Percentiles rank a stretch among this genome's conserved stretches.
phyloP scores from a whole-genome alignment of 2,329 filamentous ascomycete genomes.

The Aureobasidium sp. region DNA sequence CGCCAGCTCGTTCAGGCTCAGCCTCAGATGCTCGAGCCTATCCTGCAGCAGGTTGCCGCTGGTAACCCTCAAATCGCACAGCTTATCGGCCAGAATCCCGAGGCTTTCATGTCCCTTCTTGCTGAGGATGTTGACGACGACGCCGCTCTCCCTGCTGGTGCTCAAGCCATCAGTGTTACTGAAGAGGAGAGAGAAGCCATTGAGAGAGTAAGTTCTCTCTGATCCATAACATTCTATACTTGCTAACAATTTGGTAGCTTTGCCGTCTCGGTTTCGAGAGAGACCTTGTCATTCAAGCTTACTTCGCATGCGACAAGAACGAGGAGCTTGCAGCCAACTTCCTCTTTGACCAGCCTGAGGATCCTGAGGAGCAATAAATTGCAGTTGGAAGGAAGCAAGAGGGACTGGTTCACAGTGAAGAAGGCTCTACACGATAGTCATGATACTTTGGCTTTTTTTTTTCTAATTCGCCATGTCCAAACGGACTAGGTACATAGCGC shows the following conservation, averaged over 20 bases:
- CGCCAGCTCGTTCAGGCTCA: slow-evolving; percentile 96
- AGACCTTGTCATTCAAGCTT: slow-evolving; percentile 91
- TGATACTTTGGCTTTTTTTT: neutral
- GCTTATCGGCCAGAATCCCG: slow-evolving; percentile 83
- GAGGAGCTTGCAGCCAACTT: slow-evolving; percentile 98
- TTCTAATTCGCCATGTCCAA: slow-evolving; percentile 2
- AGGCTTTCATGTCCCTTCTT: slow-evolving; percentile 84
- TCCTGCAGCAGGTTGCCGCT: slow-evolving; percentile 88
- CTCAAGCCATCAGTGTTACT: slow-evolving; percentile 83
- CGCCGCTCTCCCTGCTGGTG: slow-evolving; percentile 74
- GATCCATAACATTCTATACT: slow-evolving; percentile 7
- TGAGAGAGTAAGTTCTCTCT: slow-evolving; percentile 61
- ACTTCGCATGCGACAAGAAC: slow-evolving; percentile 99
- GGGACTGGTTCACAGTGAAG: neutral
- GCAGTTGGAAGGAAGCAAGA: neutral
- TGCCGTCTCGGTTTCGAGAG: slow-evolving; percentile 89
- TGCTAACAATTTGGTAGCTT: slow-evolving; percentile 46
- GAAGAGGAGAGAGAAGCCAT: slow-evolving; percentile 96
- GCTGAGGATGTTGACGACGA: slow-evolving; percentile 80
- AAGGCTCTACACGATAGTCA: slow-evolving; percentile 1
- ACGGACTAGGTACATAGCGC: slow-evolving; percentile 9
- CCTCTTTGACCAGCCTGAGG: slow-evolving; percentile 92
- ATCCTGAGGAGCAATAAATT: slow-evolving; percentile 35
- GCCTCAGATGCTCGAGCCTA: slow-evolving; percentile 96
- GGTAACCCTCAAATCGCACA: slow-evolving; percentile 92